These are phyloP conservation scores for Aspergillus vadensis DNA, from an alignment of 2,329 filamentous ascomycete genomes.

Conservation along the genomic window DNA sequence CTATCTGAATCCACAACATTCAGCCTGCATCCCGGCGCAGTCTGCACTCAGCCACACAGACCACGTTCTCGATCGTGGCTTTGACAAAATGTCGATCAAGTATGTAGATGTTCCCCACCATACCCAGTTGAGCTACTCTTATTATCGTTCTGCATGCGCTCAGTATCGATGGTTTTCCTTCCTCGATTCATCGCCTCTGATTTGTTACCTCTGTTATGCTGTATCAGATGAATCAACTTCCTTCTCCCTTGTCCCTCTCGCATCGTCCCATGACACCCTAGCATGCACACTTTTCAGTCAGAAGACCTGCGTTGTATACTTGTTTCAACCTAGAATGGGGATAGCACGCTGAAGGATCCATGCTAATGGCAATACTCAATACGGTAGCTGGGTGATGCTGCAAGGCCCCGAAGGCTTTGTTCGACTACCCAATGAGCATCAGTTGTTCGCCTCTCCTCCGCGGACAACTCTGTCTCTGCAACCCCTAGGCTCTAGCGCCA, in stretches of 20 bases:
- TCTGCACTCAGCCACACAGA: slow-evolving; percentile 19
- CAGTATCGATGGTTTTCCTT: not conserved
- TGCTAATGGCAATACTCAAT: not conserved
- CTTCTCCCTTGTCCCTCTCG: not conserved
- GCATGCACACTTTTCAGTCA: not conserved
- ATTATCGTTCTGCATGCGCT: not conserved
- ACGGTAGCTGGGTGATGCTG: slow-evolving; percentile 88
- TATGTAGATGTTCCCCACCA: slow-evolving; percentile 30
- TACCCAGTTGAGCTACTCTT: not conserved
- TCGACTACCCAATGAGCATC: slow-evolving; percentile 79
- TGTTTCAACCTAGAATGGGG: not conserved
- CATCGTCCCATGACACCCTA: not conserved
- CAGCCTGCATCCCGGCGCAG: not conserved
- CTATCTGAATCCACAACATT: not conserved
- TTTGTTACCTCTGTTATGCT: not conserved
- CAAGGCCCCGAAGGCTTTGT: slow-evolving; percentile 72
- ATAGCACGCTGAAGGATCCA: not conserved
- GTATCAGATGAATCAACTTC: not conserved
- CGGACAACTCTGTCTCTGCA: slow-evolving; percentile 76
- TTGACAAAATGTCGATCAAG: slow-evolving; percentile 45
- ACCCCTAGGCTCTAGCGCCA: slow-evolving; percentile 66
- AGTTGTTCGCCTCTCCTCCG: slow-evolving; percentile 76
- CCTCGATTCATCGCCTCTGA: too few relatives aligned
- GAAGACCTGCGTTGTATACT: not conserved
- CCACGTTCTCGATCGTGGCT: slow-evolving; percentile 36